Evolutionary conservation across 176 grass and related monocot genomes (phyloP).

Genomic region (Hsuehochloa calcarea): DNA sequence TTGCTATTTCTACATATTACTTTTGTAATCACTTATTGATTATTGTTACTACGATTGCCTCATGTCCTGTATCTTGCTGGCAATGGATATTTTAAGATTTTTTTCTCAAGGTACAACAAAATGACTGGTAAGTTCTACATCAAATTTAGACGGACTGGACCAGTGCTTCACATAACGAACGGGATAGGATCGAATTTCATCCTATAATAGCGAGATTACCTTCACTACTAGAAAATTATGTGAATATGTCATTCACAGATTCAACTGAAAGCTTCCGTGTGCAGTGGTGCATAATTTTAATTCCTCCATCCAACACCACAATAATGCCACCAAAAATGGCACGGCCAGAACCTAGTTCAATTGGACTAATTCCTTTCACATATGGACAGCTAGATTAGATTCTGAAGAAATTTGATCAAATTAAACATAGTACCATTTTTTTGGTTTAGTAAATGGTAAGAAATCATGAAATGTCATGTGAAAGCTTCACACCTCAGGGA

Average conservation of each 20-base stretch:
- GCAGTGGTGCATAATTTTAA: not conserved
- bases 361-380: not conserved
- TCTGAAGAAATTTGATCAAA: no score
- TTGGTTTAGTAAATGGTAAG: not conserved
- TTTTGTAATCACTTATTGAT: not conserved
- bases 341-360: not conserved
- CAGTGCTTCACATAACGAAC: constrained; percentile 7
- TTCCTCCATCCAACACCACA: not conserved
- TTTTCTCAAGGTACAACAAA: not conserved
- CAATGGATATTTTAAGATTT: not conserved
- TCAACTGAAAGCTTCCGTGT: not conserved
- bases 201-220: not conserved
- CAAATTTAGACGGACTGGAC: not conserved
- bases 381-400: not conserved
- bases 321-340: not conserved
- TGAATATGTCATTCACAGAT: not conserved
- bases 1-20: not conserved
- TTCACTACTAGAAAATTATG: not conserved
- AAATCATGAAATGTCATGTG: not conserved
- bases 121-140: not conserved
- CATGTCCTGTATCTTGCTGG: not conserved
- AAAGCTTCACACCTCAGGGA: constrained; percentile 60
- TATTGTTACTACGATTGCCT: not conserved
- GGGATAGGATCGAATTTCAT: not conserved
- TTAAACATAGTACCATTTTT: not conserved